Evolutionary conservation across 2,329 filamentous ascomycete genomes (phyloP).

Genomic region (Scedosporium boydii): DNA sequence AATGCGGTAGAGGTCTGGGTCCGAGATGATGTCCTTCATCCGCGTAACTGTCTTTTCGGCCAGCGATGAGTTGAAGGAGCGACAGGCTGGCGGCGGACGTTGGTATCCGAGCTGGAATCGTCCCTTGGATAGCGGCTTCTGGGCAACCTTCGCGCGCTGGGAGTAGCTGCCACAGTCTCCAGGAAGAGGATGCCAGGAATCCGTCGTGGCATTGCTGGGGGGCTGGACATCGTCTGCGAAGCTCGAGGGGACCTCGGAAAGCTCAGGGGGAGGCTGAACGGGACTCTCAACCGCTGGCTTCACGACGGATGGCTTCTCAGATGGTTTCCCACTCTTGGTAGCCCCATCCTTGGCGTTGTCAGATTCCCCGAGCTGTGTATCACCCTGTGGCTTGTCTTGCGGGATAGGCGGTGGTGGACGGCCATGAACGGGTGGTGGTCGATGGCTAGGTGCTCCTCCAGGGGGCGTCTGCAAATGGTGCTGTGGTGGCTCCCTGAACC

Average conservation of each 20-base stretch:
- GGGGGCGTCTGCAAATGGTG: not conserved
- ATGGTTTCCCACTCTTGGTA: too few relatives aligned
- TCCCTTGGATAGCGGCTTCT: conserved; percentile 68
- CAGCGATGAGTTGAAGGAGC: conserved; percentile 43
- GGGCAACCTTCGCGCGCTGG: conserved; percentile 18
- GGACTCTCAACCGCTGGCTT: not conserved
- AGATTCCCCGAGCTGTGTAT: too few relatives aligned
- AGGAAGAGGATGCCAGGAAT: not conserved
- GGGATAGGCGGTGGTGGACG: not conserved
- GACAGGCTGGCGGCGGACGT: conserved; percentile 64
- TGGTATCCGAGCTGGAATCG: conserved; percentile 70
- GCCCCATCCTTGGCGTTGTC: too few relatives aligned
- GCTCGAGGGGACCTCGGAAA: not conserved
- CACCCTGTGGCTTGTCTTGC: not conserved
- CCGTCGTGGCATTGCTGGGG: not conserved
- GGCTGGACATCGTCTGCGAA: not conserved
- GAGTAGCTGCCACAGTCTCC: conserved; percentile 9
- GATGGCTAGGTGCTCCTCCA: not conserved
- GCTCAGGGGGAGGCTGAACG: not conserved
- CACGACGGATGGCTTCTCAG: not conserved
- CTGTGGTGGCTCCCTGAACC: not conserved
- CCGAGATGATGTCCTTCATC: conserved; percentile 29
- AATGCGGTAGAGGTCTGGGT: conserved; percentile 62
- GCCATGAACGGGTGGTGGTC: not conserved
- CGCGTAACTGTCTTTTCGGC: conserved; percentile 10